phyloP scores from a whole-genome alignment of 441 rosid genomes.

The Croton setiger region DNA sequence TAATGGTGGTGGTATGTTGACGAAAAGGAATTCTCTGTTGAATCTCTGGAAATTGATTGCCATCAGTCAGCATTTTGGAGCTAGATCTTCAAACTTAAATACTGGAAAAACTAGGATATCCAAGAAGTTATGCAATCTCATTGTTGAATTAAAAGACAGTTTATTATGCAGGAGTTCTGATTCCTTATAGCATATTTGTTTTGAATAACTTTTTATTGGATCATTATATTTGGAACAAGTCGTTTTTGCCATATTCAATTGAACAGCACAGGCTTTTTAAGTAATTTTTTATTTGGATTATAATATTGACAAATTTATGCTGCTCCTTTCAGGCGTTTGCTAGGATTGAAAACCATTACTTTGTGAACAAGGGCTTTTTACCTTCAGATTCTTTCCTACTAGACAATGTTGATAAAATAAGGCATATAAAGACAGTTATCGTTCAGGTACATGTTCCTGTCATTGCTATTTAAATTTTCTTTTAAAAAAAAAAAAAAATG shows the following conservation, averaged over 20 bases:
- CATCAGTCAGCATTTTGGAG: not conserved
- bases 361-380: constrained; percentile 78
- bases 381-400: constrained; percentile 69
- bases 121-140: too few relatives aligned
- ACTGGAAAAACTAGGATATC: too few relatives aligned
- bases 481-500: too few relatives aligned
- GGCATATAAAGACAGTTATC: constrained; percentile 72
- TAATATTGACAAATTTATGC: not conserved
- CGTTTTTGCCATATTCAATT: not conserved
- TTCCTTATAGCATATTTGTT: not conserved
- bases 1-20: not conserved
- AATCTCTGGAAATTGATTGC: not conserved
- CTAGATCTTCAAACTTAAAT: not conserved
- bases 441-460: constrained; percentile 59
- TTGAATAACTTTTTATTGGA: not conserved
- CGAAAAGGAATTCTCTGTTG: not conserved
- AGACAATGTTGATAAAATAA: constrained; percentile 76
- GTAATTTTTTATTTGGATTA: not conserved
- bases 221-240: not conserved
- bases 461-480: constrained; percentile 2
- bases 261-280: not conserved
- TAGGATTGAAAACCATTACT: constrained; percentile 92
- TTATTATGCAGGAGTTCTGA: not conserved
- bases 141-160: not conserved
- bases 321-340: constrained; percentile 77